Base-by-base conservation (phyloP, 2,329 filamentous ascomycete genomes). In the Zasmidium cellare region DNA sequence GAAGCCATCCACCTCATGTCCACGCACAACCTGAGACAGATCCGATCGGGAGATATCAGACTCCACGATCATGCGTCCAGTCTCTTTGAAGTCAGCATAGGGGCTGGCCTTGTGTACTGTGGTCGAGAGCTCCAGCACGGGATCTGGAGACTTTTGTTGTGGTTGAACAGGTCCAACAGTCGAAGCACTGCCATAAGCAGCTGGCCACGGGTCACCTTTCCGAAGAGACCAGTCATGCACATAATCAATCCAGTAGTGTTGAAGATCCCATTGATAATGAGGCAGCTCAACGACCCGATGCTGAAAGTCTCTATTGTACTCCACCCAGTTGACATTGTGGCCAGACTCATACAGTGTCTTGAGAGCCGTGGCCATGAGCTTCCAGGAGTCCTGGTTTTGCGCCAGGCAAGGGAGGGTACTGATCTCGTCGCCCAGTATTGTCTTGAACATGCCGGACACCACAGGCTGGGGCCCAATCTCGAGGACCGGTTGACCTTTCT, bases 241-340 rank as follows among this genome's bases (percentile, higher is more conserved):
- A 59, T 75, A 74, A 35, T 70, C 60, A 19, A 74, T 65, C 73
- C 73, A 75, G 63, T 73, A 74, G 25, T 66, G 65, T 55, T 74
- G 73, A 11, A 11, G 5, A 11, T 28, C 25, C 25, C 25, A 28
- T 11, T 28, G 25, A 28, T 28, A 28, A 6, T 65, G 57, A 1
- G 85, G 85, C 71, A 0, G 74, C 71, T 18, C 80, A 75, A 1
- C 71, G 71, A 1, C 25, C 11, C 25, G 25, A 28, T 11, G 5
- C 11, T 5, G 6, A 60, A 82, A 84, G 22, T 79, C 76, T 3
- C 77, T 71, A 66, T 86, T 81, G 63, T 81, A 86, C 68, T 86
- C 85, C 48, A 80, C 78, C 84, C 86, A 90, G 63, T 84, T 75
- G 19, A 90, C 72, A 3, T 78, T 72, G 1, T 85, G 63, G 0